Evolutionary conservation across 2,329 filamentous ascomycete genomes (phyloP).

Genomic region (Sarocladium oryzae): DNA sequence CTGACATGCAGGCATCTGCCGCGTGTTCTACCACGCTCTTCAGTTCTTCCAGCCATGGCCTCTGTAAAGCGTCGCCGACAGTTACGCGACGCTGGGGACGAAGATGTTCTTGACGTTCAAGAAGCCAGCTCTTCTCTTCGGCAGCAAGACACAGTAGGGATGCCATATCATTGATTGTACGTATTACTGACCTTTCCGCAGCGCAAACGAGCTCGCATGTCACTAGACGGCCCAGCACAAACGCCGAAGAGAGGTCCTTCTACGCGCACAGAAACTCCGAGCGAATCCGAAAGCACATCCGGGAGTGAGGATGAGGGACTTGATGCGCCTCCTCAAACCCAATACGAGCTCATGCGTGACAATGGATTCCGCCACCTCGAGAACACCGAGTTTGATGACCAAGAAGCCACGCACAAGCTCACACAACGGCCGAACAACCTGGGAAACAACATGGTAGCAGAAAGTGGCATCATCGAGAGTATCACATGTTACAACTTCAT

Average conservation of each 20-base stretch:
- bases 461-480: constrained; percentile 81
- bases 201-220: constrained; percentile 28
- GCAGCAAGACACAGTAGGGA: constrained; percentile 30
- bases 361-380: constrained; percentile 51
- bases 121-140: constrained; percentile 35
- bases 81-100: too few relatives aligned
- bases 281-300: constrained; percentile 14
- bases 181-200: constrained; percentile 18
- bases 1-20: too few relatives aligned
- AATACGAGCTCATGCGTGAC: constrained; percentile 57
- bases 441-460: constrained; percentile 66
- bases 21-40: too few relatives aligned
- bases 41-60: too few relatives aligned
- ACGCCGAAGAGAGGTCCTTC: constrained; percentile 16
- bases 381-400: constrained; percentile 52
- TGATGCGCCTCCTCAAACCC: constrained; percentile 42
- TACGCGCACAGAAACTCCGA: not conserved
- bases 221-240: constrained; percentile 16
- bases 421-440: constrained; percentile 39
- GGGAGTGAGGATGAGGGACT: constrained; percentile 27
- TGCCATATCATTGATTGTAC: constrained; percentile 4
- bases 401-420: constrained; percentile 58
- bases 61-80: constrained; percentile 2
- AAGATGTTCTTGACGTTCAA: constrained; percentile 28
- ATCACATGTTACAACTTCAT: constrained; percentile 92